Percentiles rank a stretch among this genome's conserved stretches.
phyloP scores from a whole-genome alignment of 169 alveolate genomes.

The Toxoplasma gondii region DNA sequence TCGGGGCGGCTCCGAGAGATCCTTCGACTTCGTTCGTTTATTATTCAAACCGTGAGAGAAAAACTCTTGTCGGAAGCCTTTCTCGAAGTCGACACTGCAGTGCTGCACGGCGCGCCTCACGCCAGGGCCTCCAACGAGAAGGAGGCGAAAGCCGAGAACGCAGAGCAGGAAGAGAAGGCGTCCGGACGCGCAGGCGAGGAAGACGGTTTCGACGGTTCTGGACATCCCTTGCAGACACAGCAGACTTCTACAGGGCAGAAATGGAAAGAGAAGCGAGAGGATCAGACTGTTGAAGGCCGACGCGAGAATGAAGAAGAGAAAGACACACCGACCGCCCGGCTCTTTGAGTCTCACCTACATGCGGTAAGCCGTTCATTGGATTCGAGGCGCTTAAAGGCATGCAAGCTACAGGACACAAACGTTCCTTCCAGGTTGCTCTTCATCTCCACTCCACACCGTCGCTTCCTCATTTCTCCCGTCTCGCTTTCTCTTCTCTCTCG shows the following conservation, averaged over 20 bases:
- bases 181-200: not conserved
- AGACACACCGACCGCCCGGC: not conserved
- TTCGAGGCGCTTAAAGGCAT: not conserved
- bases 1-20: not conserved
- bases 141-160: not conserved
- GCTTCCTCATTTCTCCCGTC: not conserved
- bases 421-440: not conserved
- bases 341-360: constrained; percentile 26
- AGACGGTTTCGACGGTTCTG: not conserved
- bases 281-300: not conserved
- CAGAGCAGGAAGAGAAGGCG: not conserved
- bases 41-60: not conserved
- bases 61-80: not conserved
- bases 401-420: not conserved
- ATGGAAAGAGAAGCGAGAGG: no score
- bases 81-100: not conserved
- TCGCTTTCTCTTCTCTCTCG: no score
- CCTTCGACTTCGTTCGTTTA: not conserved
- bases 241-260: not conserved
- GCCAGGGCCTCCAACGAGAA: not conserved
- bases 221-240: not conserved
- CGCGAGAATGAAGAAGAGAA: not conserved
- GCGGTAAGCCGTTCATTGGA: constrained; percentile 22
- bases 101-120: not conserved
- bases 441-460: no score